phyloP scores from a whole-genome alignment of 768 basidiomycete species.

The Neoboletus magnificus region DNA sequence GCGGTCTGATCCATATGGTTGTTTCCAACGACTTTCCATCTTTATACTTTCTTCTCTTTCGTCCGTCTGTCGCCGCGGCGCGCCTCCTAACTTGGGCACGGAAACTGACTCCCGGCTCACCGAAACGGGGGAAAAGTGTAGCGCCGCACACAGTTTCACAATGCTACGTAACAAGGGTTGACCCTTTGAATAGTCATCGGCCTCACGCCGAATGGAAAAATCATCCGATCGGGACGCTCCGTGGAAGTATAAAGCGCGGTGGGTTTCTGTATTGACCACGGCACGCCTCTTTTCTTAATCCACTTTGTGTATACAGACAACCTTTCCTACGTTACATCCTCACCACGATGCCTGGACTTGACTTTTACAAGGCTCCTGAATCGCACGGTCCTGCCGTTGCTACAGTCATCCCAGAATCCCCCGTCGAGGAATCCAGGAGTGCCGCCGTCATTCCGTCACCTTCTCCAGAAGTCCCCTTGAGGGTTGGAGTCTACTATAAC shows the following conservation, averaged over 20 bases:
- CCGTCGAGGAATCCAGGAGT: neutral
- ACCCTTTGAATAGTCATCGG: slow-evolving; percentile 23
- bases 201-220: slow-evolving; percentile 9
- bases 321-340: slow-evolving; percentile 3
- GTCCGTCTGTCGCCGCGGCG: slow-evolving; percentile 25
- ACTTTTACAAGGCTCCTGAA: slow-evolving; percentile 28
- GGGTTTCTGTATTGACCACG: neutral
- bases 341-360: slow-evolving; percentile 33
- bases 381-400: neutral
- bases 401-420: slow-evolving; percentile 1
- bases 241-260: slow-evolving; percentile 21
- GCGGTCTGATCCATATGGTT: slow-evolving; percentile 7
- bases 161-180: slow-evolving; percentile 22
- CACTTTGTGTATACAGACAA: slow-evolving; percentile 22
- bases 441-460: neutral
- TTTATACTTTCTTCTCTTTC: slow-evolving; percentile 8
- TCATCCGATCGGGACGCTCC: slow-evolving; percentile 9
- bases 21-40: slow-evolving; percentile 5
- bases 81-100: slow-evolving; percentile 3
- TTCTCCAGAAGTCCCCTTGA: slow-evolving; percentile 13
- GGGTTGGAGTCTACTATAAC: slow-evolving; percentile 51
- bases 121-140: slow-evolving; percentile 8
- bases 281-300: slow-evolving; percentile 12
- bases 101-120: slow-evolving; percentile 1
- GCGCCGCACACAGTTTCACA: slow-evolving; percentile 8